Evolutionary conservation across 495 filamentous ascomycete genomes (phyloP), one percentile per base, ranked within the genome.

Genomic region (Penicillium angulare): DNA sequence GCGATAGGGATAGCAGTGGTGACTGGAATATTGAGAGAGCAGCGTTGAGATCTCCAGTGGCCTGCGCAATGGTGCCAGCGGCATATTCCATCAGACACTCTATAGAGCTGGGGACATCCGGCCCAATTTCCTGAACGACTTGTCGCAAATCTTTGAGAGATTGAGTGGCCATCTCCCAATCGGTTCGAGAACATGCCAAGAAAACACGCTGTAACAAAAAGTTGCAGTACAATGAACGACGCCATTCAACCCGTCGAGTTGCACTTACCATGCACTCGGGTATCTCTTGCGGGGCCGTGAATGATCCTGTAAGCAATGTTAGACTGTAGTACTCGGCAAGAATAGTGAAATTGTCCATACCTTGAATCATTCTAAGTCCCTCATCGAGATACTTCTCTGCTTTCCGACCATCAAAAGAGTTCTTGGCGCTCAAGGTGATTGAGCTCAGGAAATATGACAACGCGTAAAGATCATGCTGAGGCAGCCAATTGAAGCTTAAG

Each of bases 371-470:
- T 27, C 79, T 79, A 18, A 86, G 62, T 4, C 86, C 87, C 60
- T 87, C 84, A 35, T 82, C 70, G 1, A 90, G 68, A 59, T 81
- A 88, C 49, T 81, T 81, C 46, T 86, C 76, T 4, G 81, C 78
- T 56, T 87, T 92, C 2, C 79, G 69, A 38, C 77, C 84, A 56
- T 86, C 82, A n/a, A 75, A 74, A 4, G 77, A 76, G 50, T 86
- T 79, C 50, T 81, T 83, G 53, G 84, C 78, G 24, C 83, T 72
- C 13, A 83, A 71, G 0, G 86, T 83, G 15, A 90, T 77, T 2
- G 88, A 89, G 59, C 87, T 88, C 21, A 95, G 65, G 47, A 86
- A 73, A 57, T 80, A 86, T 43, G 85, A 92, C 45, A 97, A 78
- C 12, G 80, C 81, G 55, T 85, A 84, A 12, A 86, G 71, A 54